A percentile compares a stretch with the other conserved stretches of the same genome.
Conservation (phyloP, 305 asterid species). For the Fraxinus nigra region DNA sequence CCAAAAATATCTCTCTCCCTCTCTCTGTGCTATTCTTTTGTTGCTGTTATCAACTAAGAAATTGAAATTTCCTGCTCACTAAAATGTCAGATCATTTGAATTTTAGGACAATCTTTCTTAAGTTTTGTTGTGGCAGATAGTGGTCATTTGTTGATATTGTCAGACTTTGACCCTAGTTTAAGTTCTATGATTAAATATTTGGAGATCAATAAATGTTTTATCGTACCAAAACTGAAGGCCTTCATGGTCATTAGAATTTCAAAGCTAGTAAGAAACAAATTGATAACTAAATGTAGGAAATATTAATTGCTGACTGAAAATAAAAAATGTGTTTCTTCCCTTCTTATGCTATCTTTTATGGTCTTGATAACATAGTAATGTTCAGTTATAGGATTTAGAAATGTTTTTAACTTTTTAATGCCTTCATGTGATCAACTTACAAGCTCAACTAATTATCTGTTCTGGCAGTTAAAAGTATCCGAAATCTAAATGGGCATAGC, state of each 20-base stretch:
- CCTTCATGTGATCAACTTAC: neutral
- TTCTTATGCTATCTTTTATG: neutral
- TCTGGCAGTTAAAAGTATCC: slow-evolving; percentile 82
- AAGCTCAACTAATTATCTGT: slow-evolving; percentile 26
- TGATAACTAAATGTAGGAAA: neutral
- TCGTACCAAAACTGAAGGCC: neutral
- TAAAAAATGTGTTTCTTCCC: neutral
- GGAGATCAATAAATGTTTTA: neutral
- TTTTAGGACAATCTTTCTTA: neutral
- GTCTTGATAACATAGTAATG: neutral
- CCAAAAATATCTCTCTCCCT: neutral
- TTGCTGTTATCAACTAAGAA: neutral
- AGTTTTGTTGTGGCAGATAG: neutral
- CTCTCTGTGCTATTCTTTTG: neutral
- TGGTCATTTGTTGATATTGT: neutral
- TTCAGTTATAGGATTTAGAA: neutral
- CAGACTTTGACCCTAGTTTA: neutral
- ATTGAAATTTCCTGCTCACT: neutral
- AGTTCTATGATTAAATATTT: neutral
- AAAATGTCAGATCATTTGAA: neutral
- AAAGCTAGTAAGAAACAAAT: neutral
- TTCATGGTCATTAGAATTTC: neutral
- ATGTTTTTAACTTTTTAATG: neutral
- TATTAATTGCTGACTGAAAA: neutral
- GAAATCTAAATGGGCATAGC: slow-evolving; percentile 95